Evolutionary conservation across 805 yeast genomes (phyloP).

Genomic region (Zygosaccharomyces siamensis): DNA sequence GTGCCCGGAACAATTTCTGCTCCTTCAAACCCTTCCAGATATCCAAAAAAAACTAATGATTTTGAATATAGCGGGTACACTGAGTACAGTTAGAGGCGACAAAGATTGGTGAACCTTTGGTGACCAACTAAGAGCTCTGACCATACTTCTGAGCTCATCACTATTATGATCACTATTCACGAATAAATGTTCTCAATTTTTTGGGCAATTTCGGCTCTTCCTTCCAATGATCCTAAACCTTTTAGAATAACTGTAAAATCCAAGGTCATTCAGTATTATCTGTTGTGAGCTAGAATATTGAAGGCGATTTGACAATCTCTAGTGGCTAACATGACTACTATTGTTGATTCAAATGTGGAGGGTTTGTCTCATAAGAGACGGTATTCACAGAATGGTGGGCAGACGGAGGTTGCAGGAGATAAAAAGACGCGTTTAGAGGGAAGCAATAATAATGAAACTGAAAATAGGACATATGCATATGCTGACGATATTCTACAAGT

Average conservation of each 20-base stretch:
- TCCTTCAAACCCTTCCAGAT: constrained; percentile 2
- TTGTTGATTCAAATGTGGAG: constrained; percentile 36
- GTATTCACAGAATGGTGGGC: constrained; percentile 17
- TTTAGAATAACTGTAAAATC: neutral
- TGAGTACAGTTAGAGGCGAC: constrained; percentile 25
- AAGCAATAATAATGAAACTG: constrained; percentile 2
- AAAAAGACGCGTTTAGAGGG: constrained; percentile 18
- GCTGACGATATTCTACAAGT: constrained; percentile 5
- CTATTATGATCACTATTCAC: constrained; percentile 53
- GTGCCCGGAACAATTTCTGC: constrained; percentile 1
- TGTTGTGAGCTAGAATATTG: constrained; percentile 11
- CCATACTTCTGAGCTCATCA: constrained; percentile 40
- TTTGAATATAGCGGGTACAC: constrained; percentile 40
- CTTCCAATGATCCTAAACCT: neutral
- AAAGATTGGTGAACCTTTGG: neutral
- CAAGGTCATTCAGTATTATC: neutral
- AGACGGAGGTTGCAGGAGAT: constrained; percentile 13
- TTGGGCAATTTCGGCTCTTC: neutral
- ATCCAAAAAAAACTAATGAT: constrained; percentile 26
- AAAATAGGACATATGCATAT: neutral
- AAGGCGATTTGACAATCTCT: constrained; percentile 51
- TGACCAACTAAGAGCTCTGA: neutral
- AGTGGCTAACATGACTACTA: constrained; percentile 59
- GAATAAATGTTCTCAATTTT: neutral
- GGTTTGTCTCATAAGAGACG: constrained; percentile 15